Evolutionary conservation across 2,329 filamentous ascomycete genomes (phyloP).

Genomic region (Clonostachys chloroleuca): DNA sequence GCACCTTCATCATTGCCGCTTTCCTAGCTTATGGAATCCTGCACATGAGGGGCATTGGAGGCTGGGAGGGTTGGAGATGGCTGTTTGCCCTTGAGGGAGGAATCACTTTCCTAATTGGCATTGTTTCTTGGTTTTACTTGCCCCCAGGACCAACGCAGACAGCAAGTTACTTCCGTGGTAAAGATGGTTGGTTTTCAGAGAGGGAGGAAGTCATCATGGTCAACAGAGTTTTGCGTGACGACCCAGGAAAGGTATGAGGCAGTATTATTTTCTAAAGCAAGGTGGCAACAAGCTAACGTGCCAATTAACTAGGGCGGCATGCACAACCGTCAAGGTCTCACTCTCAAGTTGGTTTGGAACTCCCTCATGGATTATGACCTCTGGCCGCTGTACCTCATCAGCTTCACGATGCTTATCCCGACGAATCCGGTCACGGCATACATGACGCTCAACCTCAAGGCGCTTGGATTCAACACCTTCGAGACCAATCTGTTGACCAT

Average conservation of each 20-base stretch:
- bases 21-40: slow-evolving; percentile 41
- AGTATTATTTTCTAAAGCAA: no score
- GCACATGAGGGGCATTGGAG: slow-evolving; percentile 40
- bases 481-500: slow-evolving; percentile 60
- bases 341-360: slow-evolving; percentile 36
- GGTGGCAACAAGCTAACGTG: no score
- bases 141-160: slow-evolving; percentile 25
- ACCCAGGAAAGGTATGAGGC: not conserved
- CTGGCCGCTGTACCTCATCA: slow-evolving; percentile 48
- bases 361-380: slow-evolving; percentile 48
- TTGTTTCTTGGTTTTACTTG: slow-evolving; percentile 22
- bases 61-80: slow-evolving; percentile 50
- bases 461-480: slow-evolving; percentile 33
- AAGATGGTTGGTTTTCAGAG: not conserved
- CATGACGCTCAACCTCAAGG: slow-evolving; percentile 14
- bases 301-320: slow-evolving; percentile 40
- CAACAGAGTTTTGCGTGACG: not conserved
- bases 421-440: slow-evolving; percentile 13
- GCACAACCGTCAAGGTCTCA: slow-evolving; percentile 49
- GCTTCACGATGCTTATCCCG: slow-evolving; percentile 16
- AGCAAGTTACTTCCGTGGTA: slow-evolving; percentile 40
- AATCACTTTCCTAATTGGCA: slow-evolving; percentile 8
- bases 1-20: slow-evolving; percentile 30
- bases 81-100: slow-evolving; percentile 23
- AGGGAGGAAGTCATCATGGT: not conserved